Evolutionary conservation across 2,329 filamentous ascomycete genomes (phyloP).

Genomic region (Emmonsiellopsis sp.): DNA sequence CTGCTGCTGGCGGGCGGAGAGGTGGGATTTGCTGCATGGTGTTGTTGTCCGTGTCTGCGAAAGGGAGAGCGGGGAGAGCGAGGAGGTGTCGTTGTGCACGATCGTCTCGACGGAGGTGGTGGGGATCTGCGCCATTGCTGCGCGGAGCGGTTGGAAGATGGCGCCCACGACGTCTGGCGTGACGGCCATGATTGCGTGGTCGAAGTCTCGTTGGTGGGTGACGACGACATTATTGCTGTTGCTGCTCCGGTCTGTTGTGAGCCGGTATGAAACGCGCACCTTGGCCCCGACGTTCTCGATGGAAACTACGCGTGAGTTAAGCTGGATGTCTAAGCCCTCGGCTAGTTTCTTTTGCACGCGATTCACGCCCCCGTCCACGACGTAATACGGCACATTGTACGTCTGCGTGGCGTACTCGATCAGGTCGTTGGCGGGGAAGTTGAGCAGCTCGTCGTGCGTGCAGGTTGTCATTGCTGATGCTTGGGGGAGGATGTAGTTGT

Average conservation of each 20-base stretch:
- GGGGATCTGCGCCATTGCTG: constrained; percentile 36
- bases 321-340: constrained; percentile 32
- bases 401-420: constrained; percentile 42
- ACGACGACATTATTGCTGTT: not conserved
- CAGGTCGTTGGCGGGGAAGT: constrained; percentile 46
- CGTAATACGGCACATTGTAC: constrained; percentile 41
- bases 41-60: constrained; percentile 3
- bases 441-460: constrained; percentile 40
- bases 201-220: constrained; percentile 31
- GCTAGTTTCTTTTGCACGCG: constrained; percentile 41
- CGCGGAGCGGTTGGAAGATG: constrained; percentile 37
- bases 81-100: constrained; percentile 30
- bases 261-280: constrained; percentile 15
- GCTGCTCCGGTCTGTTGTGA: constrained; percentile 6
- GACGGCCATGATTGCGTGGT: constrained; percentile 46
- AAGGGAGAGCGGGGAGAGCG: not conserved
- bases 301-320: constrained; percentile 21
- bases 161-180: constrained; percentile 43
- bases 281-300: constrained; percentile 12
- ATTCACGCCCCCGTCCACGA: constrained; percentile 41
- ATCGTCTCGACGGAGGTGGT: constrained; percentile 41
- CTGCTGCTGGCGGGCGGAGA: constrained; percentile 12
- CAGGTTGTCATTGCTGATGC: constrained; percentile 48
- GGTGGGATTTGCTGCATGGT: constrained; percentile 2
- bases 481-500: constrained; percentile 45